phyloP scores from a whole-genome alignment of 148 eudicot genomes.

The Gaultheria prostrata region DNA sequence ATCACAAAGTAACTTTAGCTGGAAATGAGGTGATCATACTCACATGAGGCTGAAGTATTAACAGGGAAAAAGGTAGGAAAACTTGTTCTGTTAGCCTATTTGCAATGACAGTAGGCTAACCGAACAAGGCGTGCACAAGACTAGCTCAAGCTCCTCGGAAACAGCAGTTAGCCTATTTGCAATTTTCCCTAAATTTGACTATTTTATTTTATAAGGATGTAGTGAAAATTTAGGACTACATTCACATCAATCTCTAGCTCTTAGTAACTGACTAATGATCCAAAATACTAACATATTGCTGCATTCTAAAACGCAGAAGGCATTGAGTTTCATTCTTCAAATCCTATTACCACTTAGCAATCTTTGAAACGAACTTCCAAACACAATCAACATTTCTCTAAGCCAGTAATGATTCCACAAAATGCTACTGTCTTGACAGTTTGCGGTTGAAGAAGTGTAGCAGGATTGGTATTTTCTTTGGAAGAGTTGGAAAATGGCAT shows the following conservation, averaged over 20 bases:
- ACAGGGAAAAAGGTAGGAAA: neutral
- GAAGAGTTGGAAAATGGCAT: no score
- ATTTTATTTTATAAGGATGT: neutral
- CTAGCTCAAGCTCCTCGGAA: neutral
- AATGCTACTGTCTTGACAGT: neutral
- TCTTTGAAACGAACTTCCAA: neutral
- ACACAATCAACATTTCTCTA: neutral
- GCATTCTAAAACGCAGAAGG: neutral
- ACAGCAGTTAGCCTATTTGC: neutral
- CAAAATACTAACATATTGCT: neutral
- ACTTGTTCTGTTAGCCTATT: neutral
- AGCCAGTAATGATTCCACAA: neutral
- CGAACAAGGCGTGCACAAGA: neutral
- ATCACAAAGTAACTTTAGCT: neutral
- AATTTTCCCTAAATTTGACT: neutral
- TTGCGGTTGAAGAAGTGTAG: no score
- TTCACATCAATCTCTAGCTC: slow-evolving; percentile 3
- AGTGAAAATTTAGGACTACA: neutral
- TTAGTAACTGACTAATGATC: no score
- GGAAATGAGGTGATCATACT: neutral
- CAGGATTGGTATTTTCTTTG: no score
- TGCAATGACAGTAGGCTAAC: neutral
- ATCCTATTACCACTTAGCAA: neutral
- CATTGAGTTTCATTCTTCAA: neutral
- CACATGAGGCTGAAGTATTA: neutral